Evolutionary conservation across 768 basidiomycete species (phyloP), one percentile per base, ranked within the genome.

Genomic region (Roridomyces roridus): DNA sequence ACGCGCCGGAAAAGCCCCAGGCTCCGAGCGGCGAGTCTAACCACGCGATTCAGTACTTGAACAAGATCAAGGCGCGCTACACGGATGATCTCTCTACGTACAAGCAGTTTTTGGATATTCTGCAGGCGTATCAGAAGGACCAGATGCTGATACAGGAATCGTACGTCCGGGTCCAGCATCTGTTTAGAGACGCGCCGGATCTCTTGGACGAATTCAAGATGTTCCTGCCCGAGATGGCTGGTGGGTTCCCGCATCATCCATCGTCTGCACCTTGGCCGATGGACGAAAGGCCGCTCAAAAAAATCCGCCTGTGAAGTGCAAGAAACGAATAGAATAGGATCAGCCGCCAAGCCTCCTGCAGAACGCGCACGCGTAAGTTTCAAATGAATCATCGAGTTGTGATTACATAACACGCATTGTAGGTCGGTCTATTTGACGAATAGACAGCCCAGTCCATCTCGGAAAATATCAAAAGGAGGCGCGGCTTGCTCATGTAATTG

Each of bases 61-160:
- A 97, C 83, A 96, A 96, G 79, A 98, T 99, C 79, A 98, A 98
- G 76, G 87, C 87, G 17, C 87, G 95, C 20, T 98, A 89, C 72
- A 74, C 85, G 11, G 86, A 90, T 61, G 94, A 97, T 57, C 86
- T 90, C n/a, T 93, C 94, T 65, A 95, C 90, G 28, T 94, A 94
- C 74, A 93, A 93, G 72, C 87, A 91, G 67, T 94, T 94, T 67
- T 75, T 94, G 64, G 92, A 94, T 74, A 91, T 94, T 43, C 74
- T 94, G 59, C 92, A 94, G 74, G 85, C 88, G 40, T 92, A 93
- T 74, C 90, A 92, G 68, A 92, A 91, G 69, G 91, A 96, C 61
- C 87, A 89, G 64, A 85, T 84, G 57, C 82, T 85, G 65, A 70
- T 85, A 11, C 86, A 87, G 48, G 87, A 92, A 73, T 91, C 93